These are phyloP conservation scores for Camelina hispida DNA, from an alignment of 345 rosid species.

Conservation along the genomic window DNA sequence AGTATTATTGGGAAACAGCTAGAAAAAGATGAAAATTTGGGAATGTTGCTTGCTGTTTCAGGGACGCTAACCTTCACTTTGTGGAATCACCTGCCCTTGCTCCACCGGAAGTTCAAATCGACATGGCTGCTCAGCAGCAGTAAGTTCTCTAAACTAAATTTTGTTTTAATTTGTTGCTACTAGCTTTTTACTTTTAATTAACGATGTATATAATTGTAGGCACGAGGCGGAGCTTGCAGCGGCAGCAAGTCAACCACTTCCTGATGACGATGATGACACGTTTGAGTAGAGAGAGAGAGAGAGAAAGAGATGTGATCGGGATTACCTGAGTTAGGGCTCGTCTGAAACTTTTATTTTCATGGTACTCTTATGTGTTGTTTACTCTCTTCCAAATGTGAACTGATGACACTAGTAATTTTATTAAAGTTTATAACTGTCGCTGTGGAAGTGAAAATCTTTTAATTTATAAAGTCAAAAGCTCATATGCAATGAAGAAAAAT, in stretches of 20 bases:
- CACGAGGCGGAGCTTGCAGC: conserved; percentile 77
- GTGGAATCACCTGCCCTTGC: conserved; percentile 95
- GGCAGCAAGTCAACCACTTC: conserved; percentile 84
- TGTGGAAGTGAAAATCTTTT: too few species aligned
- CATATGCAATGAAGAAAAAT: too few species aligned
- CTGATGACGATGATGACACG: conserved; percentile 77
- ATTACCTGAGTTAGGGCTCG: conserved; percentile 13
- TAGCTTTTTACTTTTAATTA: background rate
- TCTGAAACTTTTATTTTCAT: conserved; percentile 14
- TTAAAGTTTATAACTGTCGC: too few species aligned
- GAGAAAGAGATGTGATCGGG: conserved; percentile 10
- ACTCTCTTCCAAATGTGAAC: conserved; percentile 3
- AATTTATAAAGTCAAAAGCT: too few species aligned
- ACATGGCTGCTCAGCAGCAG: conserved; percentile 91
- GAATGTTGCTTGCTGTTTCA: conserved; percentile 22
- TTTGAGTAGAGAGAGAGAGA: conserved; percentile 57
- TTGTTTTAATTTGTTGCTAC: background rate
- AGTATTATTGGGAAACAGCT: too few species aligned
- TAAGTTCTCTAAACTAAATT: conserved; percentile 43
- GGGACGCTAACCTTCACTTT: conserved; percentile 86
- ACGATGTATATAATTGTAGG: conserved; percentile 44
- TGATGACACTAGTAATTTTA: background rate
- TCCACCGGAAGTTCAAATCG: conserved; percentile 96
- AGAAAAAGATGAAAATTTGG: background rate
- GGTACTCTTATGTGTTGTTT: conserved; percentile 18